Evolutionary conservation across 208 protist genomes (phyloP), one percentile per base, ranked within the genome.

Genomic region (Angomonas deanei): DNA sequence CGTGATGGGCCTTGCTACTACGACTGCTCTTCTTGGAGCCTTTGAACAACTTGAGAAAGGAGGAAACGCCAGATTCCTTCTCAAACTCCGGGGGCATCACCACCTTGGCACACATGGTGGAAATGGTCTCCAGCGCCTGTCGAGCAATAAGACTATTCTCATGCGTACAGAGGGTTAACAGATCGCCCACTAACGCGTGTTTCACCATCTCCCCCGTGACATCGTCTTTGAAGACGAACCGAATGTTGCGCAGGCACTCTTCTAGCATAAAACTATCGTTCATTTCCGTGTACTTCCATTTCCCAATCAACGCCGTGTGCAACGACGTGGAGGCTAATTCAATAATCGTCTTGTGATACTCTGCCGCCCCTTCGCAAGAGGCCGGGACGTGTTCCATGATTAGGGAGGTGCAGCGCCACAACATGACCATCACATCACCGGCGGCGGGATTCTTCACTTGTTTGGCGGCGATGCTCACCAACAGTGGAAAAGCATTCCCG

Each of bases 351-450:
- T 78, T 76, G 53, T 95, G 85, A 38, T 78, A 76, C 2, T 32
- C 36, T 32, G 66, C 55, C 26, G 74, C 74, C 13, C 49, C 76
- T 2, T 85, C 77, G 65, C 88, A 89, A 10, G 86, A 85, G 24
- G 70, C 78, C 0, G 90, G 90, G 5, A 91, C 90, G 66, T 91
- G 76, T 72, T 96, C 86, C 54, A 92, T 74, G 28, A 92, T 89
- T 19, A 96, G 80, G 0, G 90, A 82, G 19, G 92, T 53, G 3
- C 82, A 74, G 15, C 90, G 79, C 52, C 93, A 84, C 17, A 80
- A 30, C 47, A 93, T 76, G 19, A 80, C 78, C 36, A 88, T 38
- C 3, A 81, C 49, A 64, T 96, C 90, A 31, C 86, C 90, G 4
- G 75, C 30, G 17, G 23, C 24, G 34, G 56, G 66, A 28, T 42